phyloP scores from a whole-genome alignment of 2,329 filamentous ascomycete genomes.

The Helicocarpus griseus region DNA sequence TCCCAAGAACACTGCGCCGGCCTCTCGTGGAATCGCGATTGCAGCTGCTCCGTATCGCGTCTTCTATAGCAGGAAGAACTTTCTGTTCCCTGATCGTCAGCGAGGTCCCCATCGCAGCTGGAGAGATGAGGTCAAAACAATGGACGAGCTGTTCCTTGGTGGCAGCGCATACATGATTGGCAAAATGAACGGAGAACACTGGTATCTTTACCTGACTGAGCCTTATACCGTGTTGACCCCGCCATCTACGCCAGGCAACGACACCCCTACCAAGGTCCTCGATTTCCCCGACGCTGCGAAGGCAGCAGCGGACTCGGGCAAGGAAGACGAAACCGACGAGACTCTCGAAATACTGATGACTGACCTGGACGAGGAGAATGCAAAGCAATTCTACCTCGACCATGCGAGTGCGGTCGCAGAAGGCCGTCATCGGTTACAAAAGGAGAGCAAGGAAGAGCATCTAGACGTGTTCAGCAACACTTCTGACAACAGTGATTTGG shows the following conservation, averaged over 20 bases:
- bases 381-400: constrained; percentile 61
- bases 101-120: constrained; percentile 92
- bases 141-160: constrained; percentile 83
- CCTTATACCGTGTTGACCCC: constrained; percentile 72
- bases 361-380: constrained; percentile 56
- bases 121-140: constrained; percentile 86
- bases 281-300: constrained; percentile 38
- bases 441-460: constrained; percentile 50
- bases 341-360: constrained; percentile 59
- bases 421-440: constrained; percentile 64
- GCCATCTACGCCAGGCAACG: constrained; percentile 58
- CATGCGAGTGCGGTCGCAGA: constrained; percentile 85
- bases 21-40: constrained; percentile 56
- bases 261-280: constrained; percentile 51
- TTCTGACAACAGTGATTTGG: constrained; percentile 51
- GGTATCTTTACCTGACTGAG: constrained; percentile 95
- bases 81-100: constrained; percentile 89
- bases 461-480: constrained; percentile 68
- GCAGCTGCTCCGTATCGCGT: constrained; percentile 87
- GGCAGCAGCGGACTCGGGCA: constrained; percentile 7
- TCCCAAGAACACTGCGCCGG: constrained; percentile 61
- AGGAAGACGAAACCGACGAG: constrained; percentile 35
- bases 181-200: constrained; percentile 99
- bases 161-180: constrained; percentile 99
- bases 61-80: constrained; percentile 99